These are phyloP conservation scores for Perilla frutescens DNA, from an alignment of 257 asterid species.

Conservation along the genomic window DNA sequence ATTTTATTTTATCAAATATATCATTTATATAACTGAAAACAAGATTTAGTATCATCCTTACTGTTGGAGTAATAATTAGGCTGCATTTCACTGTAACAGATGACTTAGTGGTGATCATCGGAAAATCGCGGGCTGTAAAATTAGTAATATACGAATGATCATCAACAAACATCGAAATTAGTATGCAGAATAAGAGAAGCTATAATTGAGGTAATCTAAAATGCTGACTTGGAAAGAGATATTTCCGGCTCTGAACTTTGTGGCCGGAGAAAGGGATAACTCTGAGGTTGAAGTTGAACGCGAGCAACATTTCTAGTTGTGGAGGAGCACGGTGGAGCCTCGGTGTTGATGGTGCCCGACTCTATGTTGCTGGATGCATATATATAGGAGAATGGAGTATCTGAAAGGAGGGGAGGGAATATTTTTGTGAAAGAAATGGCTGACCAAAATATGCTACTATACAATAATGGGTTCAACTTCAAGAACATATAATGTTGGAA, in stretches of 20 bases:
- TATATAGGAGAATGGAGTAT: too few species aligned
- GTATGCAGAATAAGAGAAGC: neutral
- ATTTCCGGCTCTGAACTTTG: neutral
- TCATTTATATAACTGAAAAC: neutral
- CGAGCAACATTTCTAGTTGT: neutral
- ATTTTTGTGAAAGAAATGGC: too few species aligned
- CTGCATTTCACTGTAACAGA: constrained; percentile 2
- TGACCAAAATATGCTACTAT: too few species aligned
- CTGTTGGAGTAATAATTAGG: constrained; percentile 10
- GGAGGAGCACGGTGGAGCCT: neutral
- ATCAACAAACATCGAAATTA: neutral
- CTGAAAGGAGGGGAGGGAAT: too few species aligned
- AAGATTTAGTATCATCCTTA: neutral
- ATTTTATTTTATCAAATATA: neutral
- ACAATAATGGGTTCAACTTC: too few species aligned
- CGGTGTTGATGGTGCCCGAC: too few species aligned
- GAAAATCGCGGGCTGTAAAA: neutral
- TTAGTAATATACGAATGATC: neutral
- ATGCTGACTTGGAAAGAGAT: neutral
- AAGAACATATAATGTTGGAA: too few species aligned
- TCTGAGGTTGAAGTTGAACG: neutral
- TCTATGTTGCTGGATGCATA: too few species aligned
- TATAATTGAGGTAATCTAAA: neutral
- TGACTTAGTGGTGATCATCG: neutral
- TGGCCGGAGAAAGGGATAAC: constrained; percentile 13